phyloP scores from a whole-genome alignment of 1,139 yeast species.

The Blastobotrys apis region DNA sequence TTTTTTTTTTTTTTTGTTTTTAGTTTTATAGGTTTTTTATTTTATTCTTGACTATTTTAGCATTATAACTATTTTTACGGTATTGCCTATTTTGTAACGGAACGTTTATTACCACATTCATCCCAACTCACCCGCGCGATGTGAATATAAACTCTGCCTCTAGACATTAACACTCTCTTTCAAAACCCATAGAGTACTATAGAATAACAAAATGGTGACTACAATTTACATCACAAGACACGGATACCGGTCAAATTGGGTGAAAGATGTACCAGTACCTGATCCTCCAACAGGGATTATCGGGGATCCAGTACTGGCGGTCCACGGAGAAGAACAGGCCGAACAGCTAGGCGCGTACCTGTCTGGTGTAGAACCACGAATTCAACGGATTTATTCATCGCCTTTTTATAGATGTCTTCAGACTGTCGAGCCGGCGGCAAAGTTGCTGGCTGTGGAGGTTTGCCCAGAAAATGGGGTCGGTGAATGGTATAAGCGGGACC shows the following conservation, averaged over 20 bases:
- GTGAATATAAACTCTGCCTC: no score
- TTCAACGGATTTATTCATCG: conserved; percentile 64
- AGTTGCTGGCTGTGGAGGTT: conserved; percentile 51
- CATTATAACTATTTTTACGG: no score
- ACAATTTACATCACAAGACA: conserved; percentile 40
- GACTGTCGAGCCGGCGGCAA: conserved; percentile 68
- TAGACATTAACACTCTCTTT: no score
- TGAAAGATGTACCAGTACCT: conserved; percentile 52
- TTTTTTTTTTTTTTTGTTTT: no score
- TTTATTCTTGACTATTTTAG: no score
- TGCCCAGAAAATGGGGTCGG: conserved; percentile 66
- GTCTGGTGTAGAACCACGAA: conserved; percentile 42
- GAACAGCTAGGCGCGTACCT: conserved; percentile 58
- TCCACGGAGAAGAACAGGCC: conserved; percentile 78
- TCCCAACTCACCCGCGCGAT: no score
- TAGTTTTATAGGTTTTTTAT: no score
- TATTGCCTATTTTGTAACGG: no score
- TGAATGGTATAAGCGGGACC: conserved; percentile 34
- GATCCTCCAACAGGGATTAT: conserved; percentile 79
- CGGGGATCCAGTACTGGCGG: conserved; percentile 75
- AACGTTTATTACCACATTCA: no score
- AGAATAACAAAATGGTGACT: conserved; percentile 19
- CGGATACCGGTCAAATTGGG: conserved; percentile 80
- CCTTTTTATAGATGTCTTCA: conserved; percentile 91
- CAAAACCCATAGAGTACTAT: not conserved